These are phyloP conservation scores for Rhizophagus sp. DNA, from an alignment of 192 early-diverging fungal genomes.

Conservation along the genomic window DNA sequence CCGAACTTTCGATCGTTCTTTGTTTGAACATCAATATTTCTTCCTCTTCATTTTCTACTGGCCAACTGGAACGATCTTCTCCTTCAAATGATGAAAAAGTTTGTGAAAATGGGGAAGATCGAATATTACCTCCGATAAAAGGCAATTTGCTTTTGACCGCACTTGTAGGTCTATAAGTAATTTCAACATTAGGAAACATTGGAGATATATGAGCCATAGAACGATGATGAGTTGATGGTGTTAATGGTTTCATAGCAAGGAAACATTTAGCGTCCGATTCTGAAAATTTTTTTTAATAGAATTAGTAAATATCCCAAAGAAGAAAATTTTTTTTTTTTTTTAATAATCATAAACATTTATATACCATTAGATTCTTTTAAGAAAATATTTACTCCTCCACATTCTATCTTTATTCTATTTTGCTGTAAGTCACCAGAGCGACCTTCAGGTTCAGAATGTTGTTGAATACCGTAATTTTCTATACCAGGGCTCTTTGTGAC, in stretches of 20 bases:
- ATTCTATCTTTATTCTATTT: slow-evolving; percentile 36
- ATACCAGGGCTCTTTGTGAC: too few relatives aligned
- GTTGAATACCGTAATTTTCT: not conserved
- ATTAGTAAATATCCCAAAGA: too few relatives aligned
- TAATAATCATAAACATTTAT: too few relatives aligned
- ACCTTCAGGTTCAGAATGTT: not conserved
- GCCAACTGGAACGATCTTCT: slow-evolving; percentile 51
- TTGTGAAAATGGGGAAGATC: slow-evolving; percentile 42
- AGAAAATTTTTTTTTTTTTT: too few relatives aligned
- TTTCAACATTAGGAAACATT: slow-evolving; percentile 43
- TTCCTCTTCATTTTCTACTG: slow-evolving; percentile 58
- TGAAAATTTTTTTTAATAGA: slow-evolving; percentile 13
- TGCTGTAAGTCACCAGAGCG: not conserved
- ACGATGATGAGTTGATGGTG: slow-evolving; percentile 17
- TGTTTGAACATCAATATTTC: slow-evolving; percentile 57
- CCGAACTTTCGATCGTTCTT: slow-evolving; percentile 56
- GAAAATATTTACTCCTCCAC: slow-evolving; percentile 6
- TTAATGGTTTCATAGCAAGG: slow-evolving; percentile 30
- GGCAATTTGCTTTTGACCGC: slow-evolving; percentile 29
- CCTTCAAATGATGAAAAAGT: slow-evolving; percentile 41
- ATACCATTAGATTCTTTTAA: slow-evolving; percentile 26
- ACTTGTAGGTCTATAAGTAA: slow-evolving; percentile 36
- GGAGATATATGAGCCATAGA: slow-evolving; percentile 28
- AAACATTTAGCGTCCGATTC: slow-evolving; percentile 36
- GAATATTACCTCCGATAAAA: slow-evolving; percentile 34